These are phyloP conservation scores for Vaucheria bursata DNA, from an alignment of 352 stramenopile genomes.

Conservation along the genomic window DNA sequence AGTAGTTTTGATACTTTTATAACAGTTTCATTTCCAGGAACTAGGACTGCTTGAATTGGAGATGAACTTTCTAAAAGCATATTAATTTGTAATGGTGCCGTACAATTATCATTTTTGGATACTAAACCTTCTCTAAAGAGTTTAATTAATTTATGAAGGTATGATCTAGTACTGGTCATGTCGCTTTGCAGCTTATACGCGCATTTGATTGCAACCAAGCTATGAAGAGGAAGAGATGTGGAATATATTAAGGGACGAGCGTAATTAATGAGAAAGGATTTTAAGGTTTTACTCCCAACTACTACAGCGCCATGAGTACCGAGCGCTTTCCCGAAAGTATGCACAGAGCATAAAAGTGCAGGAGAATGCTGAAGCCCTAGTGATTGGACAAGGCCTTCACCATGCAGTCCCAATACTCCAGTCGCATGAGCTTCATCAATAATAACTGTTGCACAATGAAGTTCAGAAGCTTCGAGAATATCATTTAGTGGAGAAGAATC, in stretches of 20 bases:
- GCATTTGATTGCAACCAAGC: constrained; percentile 70
- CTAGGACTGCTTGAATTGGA: constrained; percentile 85
- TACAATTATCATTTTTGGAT: background rate
- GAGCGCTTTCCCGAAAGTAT: constrained; percentile 94
- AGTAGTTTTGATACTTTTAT: constrained; percentile 59
- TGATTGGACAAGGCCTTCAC: constrained; percentile 60
- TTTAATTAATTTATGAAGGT: constrained; percentile 42
- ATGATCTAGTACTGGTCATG: constrained; percentile 47
- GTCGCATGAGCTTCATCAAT: constrained; percentile 91
- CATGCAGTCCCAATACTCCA: constrained; percentile 56
- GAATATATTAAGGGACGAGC: constrained; percentile 93
- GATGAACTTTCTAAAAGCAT: constrained; percentile 21
- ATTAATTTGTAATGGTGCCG: constrained; percentile 8
- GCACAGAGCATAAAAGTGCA: constrained; percentile 70
- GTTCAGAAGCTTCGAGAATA: constrained; percentile 67
- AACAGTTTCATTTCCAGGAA: constrained; percentile 76
- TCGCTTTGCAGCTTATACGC: constrained; percentile 73
- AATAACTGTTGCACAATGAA: constrained; percentile 72
- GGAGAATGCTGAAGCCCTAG: constrained; percentile 66
- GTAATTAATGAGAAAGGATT: constrained; percentile 93
- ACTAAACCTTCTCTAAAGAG: constrained; percentile 2
- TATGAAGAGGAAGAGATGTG: constrained; percentile 78
- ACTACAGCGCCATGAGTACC: constrained; percentile 87
- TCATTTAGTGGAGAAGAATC: constrained; percentile 77
- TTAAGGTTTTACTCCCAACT: constrained; percentile 72